Evolutionary conservation across 148 eudicot species (phyloP).

Genomic region (Chenopodium quinoa): DNA sequence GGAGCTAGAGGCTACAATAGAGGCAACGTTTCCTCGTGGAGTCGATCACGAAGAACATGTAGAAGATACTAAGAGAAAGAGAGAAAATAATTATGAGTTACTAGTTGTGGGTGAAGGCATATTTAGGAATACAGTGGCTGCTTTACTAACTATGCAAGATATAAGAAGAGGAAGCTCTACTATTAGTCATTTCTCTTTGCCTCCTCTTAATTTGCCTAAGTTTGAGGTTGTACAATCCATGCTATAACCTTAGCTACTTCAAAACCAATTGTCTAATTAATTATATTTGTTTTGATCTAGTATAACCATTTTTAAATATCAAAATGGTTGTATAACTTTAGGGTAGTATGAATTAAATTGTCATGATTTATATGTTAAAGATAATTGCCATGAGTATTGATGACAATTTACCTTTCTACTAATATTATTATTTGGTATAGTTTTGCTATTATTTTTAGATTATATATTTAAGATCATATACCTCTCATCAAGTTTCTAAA

Average conservation of each 20-base stretch:
- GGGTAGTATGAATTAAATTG: background rate
- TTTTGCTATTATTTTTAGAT: too few relatives aligned
- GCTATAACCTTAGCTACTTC: slow-evolving; percentile 28
- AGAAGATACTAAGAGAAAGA: slow-evolving; percentile 14
- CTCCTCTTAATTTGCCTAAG: slow-evolving; percentile 54
- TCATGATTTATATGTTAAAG: background rate
- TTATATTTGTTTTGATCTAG: background rate
- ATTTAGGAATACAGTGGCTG: slow-evolving; percentile 72
- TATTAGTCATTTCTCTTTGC: slow-evolving; percentile 52
- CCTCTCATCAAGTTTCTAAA: too few relatives aligned
- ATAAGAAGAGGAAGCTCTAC: slow-evolving; percentile 73
- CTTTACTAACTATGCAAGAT: slow-evolving; percentile 64
- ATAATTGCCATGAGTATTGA: background rate
- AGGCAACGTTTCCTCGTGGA: slow-evolving; percentile 38
- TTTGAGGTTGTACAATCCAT: slow-evolving; percentile 37
- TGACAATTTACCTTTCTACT: background rate
- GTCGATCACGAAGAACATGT: slow-evolving; percentile 9
- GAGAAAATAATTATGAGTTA: background rate
- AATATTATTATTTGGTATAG: background rate
- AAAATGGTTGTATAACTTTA: background rate
- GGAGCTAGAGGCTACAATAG: slow-evolving; percentile 62
- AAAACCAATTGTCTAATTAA: background rate
- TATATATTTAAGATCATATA: too few relatives aligned
- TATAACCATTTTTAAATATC: background rate
- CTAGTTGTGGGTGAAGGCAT: slow-evolving; percentile 52